Evolutionary conservation across 2,329 filamentous ascomycete species (phyloP).

Genomic region (Colletotrichum gloeosporioides): DNA sequence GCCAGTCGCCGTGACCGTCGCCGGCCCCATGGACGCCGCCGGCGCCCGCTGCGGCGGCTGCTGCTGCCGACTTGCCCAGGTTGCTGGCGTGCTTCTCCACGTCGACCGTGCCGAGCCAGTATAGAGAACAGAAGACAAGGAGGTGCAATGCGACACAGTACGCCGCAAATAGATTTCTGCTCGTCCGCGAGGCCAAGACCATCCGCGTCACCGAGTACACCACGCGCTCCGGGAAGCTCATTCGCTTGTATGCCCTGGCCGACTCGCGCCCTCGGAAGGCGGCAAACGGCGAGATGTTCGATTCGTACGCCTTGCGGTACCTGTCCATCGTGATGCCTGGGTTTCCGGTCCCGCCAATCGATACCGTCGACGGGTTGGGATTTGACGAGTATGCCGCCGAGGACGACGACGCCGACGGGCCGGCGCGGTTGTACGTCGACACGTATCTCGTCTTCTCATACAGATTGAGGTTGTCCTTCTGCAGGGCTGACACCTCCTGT

Average conservation of each 20-base stretch:
- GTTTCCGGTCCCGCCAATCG: constrained; percentile 58
- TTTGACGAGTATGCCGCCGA: constrained; percentile 72
- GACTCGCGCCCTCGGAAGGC: constrained; percentile 95
- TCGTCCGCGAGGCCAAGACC: constrained; percentile 87
- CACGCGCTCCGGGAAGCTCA: constrained; percentile 88
- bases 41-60: constrained; percentile 46
- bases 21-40: constrained; percentile 30
- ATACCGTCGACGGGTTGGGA: constrained; percentile 77
- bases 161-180: constrained; percentile 89
- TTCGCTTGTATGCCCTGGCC: constrained; percentile 86
- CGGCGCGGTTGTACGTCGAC: constrained; percentile 85
- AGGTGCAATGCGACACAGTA: constrained; percentile 92
- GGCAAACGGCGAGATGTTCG: constrained; percentile 93
- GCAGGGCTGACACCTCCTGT: constrained; percentile 88
- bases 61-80: constrained; percentile 53
- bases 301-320: constrained; percentile 92
- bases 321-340: constrained; percentile 77
- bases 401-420: constrained; percentile 63
- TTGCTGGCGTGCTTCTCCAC: constrained; percentile 66
- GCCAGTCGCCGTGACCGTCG: constrained; percentile 61
- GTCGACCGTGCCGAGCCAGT: constrained; percentile 77
- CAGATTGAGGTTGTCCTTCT: constrained; percentile 93
- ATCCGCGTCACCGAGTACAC: constrained; percentile 92
- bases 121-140: constrained; percentile 85
- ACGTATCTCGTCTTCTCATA: constrained; percentile 99